A percentile compares a stretch with the other conserved stretches of the same genome.
phyloP scores from a whole-genome alignment of 2,329 filamentous ascomycete species.

The Ambrosiella beaveri region DNA sequence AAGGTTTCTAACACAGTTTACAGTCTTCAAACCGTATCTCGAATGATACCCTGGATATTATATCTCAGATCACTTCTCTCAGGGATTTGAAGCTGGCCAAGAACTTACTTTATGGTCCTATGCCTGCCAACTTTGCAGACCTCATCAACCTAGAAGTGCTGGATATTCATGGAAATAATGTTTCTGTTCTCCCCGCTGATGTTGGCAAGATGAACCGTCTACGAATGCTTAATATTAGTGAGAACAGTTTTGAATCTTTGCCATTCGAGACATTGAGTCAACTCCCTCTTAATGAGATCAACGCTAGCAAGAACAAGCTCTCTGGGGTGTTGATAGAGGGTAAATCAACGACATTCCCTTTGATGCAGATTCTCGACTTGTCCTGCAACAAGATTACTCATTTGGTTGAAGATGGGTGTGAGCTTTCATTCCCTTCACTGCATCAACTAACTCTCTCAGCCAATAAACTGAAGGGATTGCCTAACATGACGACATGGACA shows the following conservation, averaged over 20 bases:
- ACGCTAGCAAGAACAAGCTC: constrained; percentile 62
- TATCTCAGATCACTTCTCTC: constrained; percentile 55
- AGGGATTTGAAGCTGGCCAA: constrained; percentile 68
- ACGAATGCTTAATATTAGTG: constrained; percentile 59
- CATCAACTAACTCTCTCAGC: constrained; percentile 60
- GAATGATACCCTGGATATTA: constrained; percentile 52
- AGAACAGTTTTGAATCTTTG: constrained; percentile 57
- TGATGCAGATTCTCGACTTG: constrained; percentile 60
- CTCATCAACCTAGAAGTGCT: constrained; percentile 59
- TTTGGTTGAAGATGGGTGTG: constrained; percentile 26
- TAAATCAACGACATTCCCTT: constrained; percentile 37
- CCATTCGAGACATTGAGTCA: constrained; percentile 51
- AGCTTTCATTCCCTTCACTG: constrained; percentile 50
- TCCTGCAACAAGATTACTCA: constrained; percentile 56
- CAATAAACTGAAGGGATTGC: constrained; percentile 60
- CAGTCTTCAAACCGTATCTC: constrained; percentile 67
- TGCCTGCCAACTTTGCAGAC: constrained; percentile 45
- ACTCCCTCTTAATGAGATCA: constrained; percentile 56
- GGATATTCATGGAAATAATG: constrained; percentile 64
- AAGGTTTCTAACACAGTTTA: not conserved
- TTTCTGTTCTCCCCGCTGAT: constrained; percentile 50
- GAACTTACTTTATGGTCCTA: constrained; percentile 52
- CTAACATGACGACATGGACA: constrained; percentile 57
- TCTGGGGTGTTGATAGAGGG: constrained; percentile 53
- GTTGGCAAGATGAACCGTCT: constrained; percentile 52